Evolutionary conservation across 2,329 filamentous ascomycete species (phyloP), one percentile per base, ranked within the genome.

Genomic region (Ophiostoma australiae): DNA sequence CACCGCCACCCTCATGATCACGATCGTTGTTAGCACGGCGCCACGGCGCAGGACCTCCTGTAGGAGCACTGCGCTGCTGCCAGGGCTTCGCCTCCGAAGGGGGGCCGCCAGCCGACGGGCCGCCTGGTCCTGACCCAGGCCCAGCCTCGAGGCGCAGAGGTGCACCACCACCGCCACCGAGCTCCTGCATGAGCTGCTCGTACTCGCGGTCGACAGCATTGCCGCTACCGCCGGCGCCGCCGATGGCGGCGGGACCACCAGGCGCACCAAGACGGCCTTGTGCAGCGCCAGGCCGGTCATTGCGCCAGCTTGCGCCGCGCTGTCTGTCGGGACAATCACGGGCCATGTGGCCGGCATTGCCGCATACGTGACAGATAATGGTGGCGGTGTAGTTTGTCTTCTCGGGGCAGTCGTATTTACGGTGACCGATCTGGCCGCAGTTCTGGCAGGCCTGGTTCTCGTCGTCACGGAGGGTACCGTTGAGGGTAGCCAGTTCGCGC

Each of bases 401-500:
- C 82, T 99, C 93, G 17, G 95, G 95, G 77, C 95, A 99, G 79
- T 99, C 95, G 80, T 97, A 98, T 82, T 99, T 99, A 82, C 95
- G 91, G 81, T 99, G 95, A 73, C 95, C 95, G 75, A 99, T 99
- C 86, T 98, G 93, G 76, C 95, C 95, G 81, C 92, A 99, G 84
- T 99, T 99, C 84, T 99, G 95, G 82, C 95, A 99, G 75, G 95
- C 95, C 80, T 99, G 95, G 81, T 99, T 99, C 80, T 99, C 95
- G 78, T 99, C 95, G 79, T 99, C 95, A 84, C 95, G 94, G 27
- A 99, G 90, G 10, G 95, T 99, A 87, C 95, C 95, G 88, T 99
- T 99, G 77, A 99, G 91, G 35, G 95, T 93, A 63, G 95, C 95
- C 75, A 99, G 91, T 81, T 99, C 95, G 82, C 95, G 92, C 71